Percentiles rank a stretch among this genome's conserved stretches.
Evolutionary conservation across 106 monocot genomes (phyloP).

Genomic region (Apostasia ramifera): DNA sequence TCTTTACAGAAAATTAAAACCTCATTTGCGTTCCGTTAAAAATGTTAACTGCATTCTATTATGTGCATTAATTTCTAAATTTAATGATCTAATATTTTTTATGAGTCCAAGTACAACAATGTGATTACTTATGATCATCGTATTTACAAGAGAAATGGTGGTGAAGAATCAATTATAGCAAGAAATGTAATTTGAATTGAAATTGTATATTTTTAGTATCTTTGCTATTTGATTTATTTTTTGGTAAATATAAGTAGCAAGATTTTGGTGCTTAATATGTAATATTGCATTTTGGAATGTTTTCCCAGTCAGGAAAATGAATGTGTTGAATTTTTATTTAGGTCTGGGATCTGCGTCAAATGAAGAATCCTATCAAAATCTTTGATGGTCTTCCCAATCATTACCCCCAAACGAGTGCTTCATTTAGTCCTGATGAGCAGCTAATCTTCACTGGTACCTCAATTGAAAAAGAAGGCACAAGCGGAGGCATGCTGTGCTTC

Average conservation of each 20-base stretch:
- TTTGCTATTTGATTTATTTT: not conserved
- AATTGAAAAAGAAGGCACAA: conserved; percentile 63
- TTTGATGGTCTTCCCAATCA: conserved; percentile 83
- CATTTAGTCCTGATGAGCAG: conserved; percentile 95
- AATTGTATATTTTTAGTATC: too few relatives aligned
- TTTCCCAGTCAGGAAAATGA: not conserved
- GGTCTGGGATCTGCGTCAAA: conserved; percentile 95
- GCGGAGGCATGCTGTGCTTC: conserved; percentile 77
- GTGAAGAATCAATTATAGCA: too few relatives aligned
- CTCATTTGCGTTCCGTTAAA: too few relatives aligned
- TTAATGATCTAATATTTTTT: too few relatives aligned
- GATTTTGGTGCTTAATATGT: not conserved
- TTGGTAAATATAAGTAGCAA: not conserved
- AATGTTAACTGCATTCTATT: not conserved
- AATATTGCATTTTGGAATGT: not conserved
- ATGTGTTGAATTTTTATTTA: conserved; percentile 12
- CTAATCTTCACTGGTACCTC: conserved; percentile 92
- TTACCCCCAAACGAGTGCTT: conserved; percentile 91
- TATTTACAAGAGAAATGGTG: too few relatives aligned
- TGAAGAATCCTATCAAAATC: conserved; percentile 61
- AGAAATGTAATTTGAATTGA: too few relatives aligned
- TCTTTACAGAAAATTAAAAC: too few relatives aligned
- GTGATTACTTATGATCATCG: too few relatives aligned
- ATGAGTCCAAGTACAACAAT: too few relatives aligned
- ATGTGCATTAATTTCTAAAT: too few relatives aligned